Percentiles rank a stretch among this genome's conserved stretches.
Conservation (phyloP, 2,329 filamentous ascomycete species). For the Cercospora zeae-maydis region DNA sequence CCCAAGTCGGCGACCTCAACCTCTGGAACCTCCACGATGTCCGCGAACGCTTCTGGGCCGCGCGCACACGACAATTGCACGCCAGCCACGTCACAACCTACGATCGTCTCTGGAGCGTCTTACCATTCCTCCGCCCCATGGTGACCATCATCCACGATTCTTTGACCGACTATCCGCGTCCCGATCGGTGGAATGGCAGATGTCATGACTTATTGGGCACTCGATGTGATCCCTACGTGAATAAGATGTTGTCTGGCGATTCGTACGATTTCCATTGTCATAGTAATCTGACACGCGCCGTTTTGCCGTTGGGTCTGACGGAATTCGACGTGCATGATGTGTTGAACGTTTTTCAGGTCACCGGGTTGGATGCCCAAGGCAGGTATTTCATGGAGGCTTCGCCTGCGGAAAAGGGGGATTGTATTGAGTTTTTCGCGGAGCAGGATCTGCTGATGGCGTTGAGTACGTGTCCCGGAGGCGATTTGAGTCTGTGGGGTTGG, state of each 20-base stretch:
- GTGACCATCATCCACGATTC: constrained; percentile 66
- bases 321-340: constrained; percentile 81
- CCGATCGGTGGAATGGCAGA: constrained; percentile 56
- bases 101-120: constrained; percentile 72
- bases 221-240: constrained; percentile 81
- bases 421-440: constrained; percentile 76
- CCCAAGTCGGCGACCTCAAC: constrained; percentile 81
- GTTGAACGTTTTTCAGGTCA: constrained; percentile 82
- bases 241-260: constrained; percentile 65
- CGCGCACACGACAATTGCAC: constrained; percentile 73
- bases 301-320: constrained; percentile 63
- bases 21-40: constrained; percentile 75
- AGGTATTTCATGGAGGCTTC: constrained; percentile 72
- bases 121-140: constrained; percentile 73
- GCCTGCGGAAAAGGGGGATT: constrained; percentile 55
- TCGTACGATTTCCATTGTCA: constrained; percentile 81
- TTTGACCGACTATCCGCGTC: constrained; percentile 46
- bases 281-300: constrained; percentile 72
- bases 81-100: constrained; percentile 62
- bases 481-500: constrained; percentile 79
- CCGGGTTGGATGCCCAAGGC: constrained; percentile 67
- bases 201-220: constrained; percentile 79
- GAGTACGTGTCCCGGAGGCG: constrained; percentile 73
- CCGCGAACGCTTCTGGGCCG: constrained; percentile 77
- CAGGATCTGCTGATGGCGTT: constrained; percentile 66